Percentiles rank a stretch among this genome's conserved stretches.
Evolutionary conservation across 148 eudicot species (phyloP).

Genomic region (Chenopodium album): DNA sequence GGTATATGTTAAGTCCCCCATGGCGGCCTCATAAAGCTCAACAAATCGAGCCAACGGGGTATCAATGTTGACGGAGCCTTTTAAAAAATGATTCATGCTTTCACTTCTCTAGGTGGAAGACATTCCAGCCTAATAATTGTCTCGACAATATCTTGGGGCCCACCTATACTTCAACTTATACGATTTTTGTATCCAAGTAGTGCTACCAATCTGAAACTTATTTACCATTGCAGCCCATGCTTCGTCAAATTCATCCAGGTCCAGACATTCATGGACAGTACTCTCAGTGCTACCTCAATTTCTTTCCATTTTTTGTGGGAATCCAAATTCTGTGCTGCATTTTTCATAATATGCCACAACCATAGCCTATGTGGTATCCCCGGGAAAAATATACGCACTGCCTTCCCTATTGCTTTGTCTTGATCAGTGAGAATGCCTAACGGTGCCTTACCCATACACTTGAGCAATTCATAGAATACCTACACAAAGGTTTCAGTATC

Average conservation of each 20-base stretch:
- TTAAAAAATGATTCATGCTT: neutral
- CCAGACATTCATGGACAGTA: neutral
- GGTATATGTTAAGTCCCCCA: too few species aligned
- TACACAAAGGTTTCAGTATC: slow-evolving; percentile 1
- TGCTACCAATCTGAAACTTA: neutral
- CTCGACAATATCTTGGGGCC: neutral
- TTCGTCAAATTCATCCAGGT: neutral
- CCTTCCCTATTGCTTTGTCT: too few species aligned
- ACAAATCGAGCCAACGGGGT: neutral
- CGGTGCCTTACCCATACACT: neutral
- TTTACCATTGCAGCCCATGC: neutral
- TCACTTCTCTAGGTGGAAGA: neutral
- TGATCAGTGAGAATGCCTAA: too few species aligned
- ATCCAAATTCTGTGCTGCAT: too few species aligned
- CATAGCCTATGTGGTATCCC: too few species aligned
- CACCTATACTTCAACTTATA: neutral
- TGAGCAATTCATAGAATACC: neutral
- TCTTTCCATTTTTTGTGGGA: too few species aligned
- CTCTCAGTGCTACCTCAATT: neutral
- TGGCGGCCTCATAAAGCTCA: neutral
- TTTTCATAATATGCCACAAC: too few species aligned
- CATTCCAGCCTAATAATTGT: neutral
- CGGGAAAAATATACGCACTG: too few species aligned
- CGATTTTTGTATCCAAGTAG: neutral
- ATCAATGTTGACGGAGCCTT: neutral